phyloP scores from a whole-genome alignment of 2,329 filamentous ascomycete genomes.

The Elsinoe australis region DNA sequence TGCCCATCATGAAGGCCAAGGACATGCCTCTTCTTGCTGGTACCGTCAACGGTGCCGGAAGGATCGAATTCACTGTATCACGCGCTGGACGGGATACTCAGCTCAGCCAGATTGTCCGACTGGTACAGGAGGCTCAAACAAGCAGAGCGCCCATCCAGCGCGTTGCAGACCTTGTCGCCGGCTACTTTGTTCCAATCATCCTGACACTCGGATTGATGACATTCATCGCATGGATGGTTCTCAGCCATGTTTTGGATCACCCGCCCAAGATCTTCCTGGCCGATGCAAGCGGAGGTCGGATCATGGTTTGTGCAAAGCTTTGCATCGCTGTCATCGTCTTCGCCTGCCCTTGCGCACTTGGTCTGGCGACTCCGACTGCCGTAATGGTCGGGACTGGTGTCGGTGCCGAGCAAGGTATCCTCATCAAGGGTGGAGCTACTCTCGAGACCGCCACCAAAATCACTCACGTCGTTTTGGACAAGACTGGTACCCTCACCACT shows the following conservation, averaged over 20 bases:
- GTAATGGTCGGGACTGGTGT: constrained; percentile 99
- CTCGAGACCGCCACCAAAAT: constrained; percentile 86
- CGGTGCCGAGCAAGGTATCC: constrained; percentile 87
- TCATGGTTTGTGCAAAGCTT: constrained; percentile 95
- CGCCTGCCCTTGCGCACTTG: constrained; percentile 93
- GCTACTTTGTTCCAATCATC: constrained; percentile 89
- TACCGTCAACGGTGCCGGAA: constrained; percentile 88
- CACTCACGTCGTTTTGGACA: constrained; percentile 85
- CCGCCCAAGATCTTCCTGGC: constrained; percentile 85
- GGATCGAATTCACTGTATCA: constrained; percentile 85
- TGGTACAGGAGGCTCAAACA: constrained; percentile 97
- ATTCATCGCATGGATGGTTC: constrained; percentile 87
- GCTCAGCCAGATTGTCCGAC: constrained; percentile 92
- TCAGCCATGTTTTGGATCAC: constrained; percentile 74
- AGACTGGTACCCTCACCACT: constrained; percentile 89
- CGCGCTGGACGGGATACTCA: constrained; percentile 91
- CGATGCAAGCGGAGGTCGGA: constrained; percentile 72
- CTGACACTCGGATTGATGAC: constrained; percentile 75
- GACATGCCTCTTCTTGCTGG: constrained; percentile 78
- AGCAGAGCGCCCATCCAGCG: constrained; percentile 89
- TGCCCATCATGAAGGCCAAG: constrained; percentile 84
- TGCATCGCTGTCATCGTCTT: constrained; percentile 99
- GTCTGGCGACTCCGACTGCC: constrained; percentile 87
- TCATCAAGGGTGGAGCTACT: constrained; percentile 94
- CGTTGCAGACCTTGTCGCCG: constrained; percentile 81